Base-by-base conservation (phyloP, 805 yeast genomes). In the Torulaspora maleeae region DNA sequence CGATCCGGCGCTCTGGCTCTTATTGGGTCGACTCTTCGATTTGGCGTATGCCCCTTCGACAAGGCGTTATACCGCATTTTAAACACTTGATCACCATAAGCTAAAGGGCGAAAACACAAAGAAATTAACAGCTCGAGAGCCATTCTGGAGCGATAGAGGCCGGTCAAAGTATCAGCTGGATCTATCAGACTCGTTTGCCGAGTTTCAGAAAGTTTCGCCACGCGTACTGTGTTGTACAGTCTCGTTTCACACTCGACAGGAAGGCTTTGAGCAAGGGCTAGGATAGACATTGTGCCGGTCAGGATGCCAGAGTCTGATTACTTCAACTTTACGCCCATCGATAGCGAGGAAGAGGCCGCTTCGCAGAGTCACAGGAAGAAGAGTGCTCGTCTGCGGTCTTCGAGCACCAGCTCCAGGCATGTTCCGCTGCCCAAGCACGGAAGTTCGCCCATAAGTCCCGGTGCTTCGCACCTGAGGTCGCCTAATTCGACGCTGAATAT, bases 221-320 rank as follows among this genome's bases (percentile, higher is more conserved):
- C 20, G 37, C 20, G 13, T 9, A 3, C 13, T n/a, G 45, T 12
- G 25, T 36, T 25, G 10, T 6, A 33, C 6, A 35, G 37, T 25
- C 19, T 28, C 25, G 25, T 22, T 7, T 7, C 25, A 22, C 25
- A 15, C 40, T 28, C 34, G 34, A 30, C 16, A 16, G 22, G 16
- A 33, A 33, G 22, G 36, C 25, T 16, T 38, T 38, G 29, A 13
- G 9, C 29, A 12, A 17, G 41, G 13, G 15, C 22, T 2, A 30
- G 36, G 13, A 13, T 15, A 7, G 19, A 22, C 25, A 22, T 20
- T n/a, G 8, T 22, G 38, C 15, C 7, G 15, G 20, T 6, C 10
- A 43, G 38, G 24, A 48, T 48, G 51, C 36, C 46, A n/a, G 51
- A 45, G 27, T 36, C 51, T 17, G 51, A 48, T 22, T 48, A 48